These are phyloP conservation scores for Oropetium thomaeum DNA, from an alignment of 176 grass and related monocot species.

Conservation along the genomic window DNA sequence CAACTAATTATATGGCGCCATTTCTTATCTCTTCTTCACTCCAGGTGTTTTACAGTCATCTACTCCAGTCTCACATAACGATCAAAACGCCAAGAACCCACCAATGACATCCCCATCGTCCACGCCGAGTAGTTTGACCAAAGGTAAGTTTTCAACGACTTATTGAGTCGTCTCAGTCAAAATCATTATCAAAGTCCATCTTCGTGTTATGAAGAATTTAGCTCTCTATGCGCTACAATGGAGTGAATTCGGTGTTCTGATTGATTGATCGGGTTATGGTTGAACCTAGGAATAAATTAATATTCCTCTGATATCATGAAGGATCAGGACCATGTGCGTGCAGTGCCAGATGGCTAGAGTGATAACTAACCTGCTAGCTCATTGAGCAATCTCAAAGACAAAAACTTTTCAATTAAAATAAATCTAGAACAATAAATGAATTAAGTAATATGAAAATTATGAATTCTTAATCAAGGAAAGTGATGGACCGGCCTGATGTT, in stretches of 20 bases:
- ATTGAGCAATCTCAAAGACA: neutral
- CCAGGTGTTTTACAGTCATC: constrained; percentile 24
- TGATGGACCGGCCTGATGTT: neutral
- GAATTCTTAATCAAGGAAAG: neutral
- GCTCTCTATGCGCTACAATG: neutral
- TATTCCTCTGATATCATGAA: neutral
- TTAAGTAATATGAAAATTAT: neutral
- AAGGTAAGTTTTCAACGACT: neutral
- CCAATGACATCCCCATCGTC: neutral
- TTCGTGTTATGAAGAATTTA: neutral
- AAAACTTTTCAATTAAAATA: neutral
- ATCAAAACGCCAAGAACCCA: neutral
- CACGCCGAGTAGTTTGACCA: neutral
- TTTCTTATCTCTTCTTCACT: neutral
- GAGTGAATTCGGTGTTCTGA: neutral
- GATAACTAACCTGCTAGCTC: neutral
- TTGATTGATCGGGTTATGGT: neutral
- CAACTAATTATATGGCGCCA: neutral
- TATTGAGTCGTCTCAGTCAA: neutral
- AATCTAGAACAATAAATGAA: neutral
- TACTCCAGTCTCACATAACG: neutral
- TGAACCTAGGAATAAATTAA: neutral
- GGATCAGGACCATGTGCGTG: neutral
- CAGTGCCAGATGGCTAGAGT: neutral
- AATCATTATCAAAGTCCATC: neutral